A percentile compares a stretch with the other conserved stretches of the same genome.
Conservation (phyloP, 495 filamentous ascomycete genomes). For the Coniosporium apollinis region DNA sequence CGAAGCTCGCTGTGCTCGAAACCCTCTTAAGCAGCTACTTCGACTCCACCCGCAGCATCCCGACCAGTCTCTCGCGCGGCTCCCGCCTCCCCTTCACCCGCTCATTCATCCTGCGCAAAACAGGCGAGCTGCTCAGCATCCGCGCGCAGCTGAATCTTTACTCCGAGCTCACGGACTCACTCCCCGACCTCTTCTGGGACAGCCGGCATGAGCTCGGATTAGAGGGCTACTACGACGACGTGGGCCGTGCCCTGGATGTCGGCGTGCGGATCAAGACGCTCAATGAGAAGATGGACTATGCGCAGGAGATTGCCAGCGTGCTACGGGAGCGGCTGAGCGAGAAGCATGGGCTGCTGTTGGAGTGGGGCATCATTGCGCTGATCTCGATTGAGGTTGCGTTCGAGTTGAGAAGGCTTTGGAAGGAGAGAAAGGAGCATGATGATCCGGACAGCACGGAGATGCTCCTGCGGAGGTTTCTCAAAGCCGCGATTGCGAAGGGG, state of each 20-base stretch:
- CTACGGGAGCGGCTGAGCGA: conserved; percentile 79
- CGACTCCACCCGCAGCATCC: conserved; percentile 63
- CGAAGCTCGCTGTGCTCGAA: conserved; percentile 92
- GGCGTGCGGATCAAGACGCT: conserved; percentile 80
- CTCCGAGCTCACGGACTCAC: conserved; percentile 85
- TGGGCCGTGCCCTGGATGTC: conserved; percentile 78
- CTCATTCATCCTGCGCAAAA: conserved; percentile 75
- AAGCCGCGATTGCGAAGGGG: no score
- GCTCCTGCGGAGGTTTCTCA: conserved; percentile 8
- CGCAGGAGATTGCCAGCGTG: conserved; percentile 83
- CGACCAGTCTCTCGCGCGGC: conserved; percentile 47
- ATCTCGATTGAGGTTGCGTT: conserved; percentile 82
- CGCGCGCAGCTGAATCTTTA: conserved; percentile 92
- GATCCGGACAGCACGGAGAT: conserved; percentile 12
- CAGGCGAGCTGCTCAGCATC: conserved; percentile 78
- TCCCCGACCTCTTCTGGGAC: conserved; percentile 97
- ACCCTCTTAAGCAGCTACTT: conserved; percentile 69
- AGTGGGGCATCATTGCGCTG: conserved; percentile 92
- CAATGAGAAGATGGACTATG: conserved; percentile 97
- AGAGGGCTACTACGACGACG: conserved; percentile 87
- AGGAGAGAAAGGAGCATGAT: conserved; percentile 32
- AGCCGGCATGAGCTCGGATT: conserved; percentile 64
- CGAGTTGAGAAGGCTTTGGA: conserved; percentile 44
- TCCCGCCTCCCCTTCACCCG: conserved; percentile 53
- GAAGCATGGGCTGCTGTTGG: conserved; percentile 69